Base-by-base conservation (phyloP, 2,329 filamentous ascomycete species). In the Xylariales sp. region DNA sequence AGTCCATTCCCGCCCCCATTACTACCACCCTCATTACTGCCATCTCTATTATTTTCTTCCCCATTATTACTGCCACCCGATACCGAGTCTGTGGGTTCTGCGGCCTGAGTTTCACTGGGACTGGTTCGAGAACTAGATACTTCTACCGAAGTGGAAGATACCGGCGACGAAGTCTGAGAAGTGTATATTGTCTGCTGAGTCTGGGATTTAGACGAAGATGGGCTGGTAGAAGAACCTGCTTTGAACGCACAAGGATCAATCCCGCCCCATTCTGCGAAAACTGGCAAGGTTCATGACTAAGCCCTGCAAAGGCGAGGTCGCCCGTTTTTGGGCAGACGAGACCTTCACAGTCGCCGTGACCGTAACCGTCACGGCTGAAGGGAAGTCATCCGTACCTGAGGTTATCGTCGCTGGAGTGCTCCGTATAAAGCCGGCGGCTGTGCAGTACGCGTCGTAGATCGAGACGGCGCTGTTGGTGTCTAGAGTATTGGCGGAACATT, bases 181-280 rank as follows among this genome's bases (percentile, higher is more conserved):
- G 64, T 67, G 8, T 18, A 39, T 28, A 34, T 23, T 62, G 53
- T 62, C 3, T 9, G 5, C 30, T 67, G 53, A 58, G 64, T 14
- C 32, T 53, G 46, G 12, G 30, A 50, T 6, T 1, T 41, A 34
- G 64, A 53, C 59, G 59, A 59, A 49, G 59, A 46, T 46, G 41
- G 14, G 45, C 16, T 52, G 39, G 52, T 49, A 34, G 59, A 59
- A 45, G 64, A 59, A 55, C 18, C 64, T 67, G 54, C 14, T 63
- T 63, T 63, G 1, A 41, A 64, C 46, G 54, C 59, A 64, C 64
- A 67, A 32, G n/a, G 55, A 67, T 67, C 59, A 67, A 67, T 32
- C 39, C 59, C 53, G 41, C 28, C 46, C 48, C 23, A 50, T 58
- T 53, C 39, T 58, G 46, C 30, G 43, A 46, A 65, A 18, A 18